These are phyloP conservation scores for Apiospora arundinis DNA, from an alignment of 2,329 filamentous ascomycete species.

Conservation along the genomic window DNA sequence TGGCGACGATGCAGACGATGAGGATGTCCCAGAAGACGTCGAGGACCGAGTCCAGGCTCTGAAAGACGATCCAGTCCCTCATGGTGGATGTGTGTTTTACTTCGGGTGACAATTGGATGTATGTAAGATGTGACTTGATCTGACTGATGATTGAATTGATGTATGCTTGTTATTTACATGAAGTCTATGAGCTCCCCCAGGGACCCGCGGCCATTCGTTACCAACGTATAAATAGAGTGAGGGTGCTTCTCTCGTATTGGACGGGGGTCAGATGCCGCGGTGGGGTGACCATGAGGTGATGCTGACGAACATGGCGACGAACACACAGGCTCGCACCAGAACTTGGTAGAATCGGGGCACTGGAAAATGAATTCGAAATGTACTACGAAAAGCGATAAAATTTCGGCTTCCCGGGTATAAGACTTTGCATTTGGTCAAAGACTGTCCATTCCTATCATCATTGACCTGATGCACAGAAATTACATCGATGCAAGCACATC, in stretches of 20 bases:
- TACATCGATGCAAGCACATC: neutral
- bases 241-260: neutral
- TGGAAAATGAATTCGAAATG: neutral
- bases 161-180: neutral
- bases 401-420: no score
- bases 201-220: neutral
- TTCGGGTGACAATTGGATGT: neutral
- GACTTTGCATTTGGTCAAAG: no score
- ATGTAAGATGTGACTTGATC: neutral
- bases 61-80: neutral
- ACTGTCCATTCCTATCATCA: no score
- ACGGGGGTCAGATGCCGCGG: neutral
- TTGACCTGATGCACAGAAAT: no score
- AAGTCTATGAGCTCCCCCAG: neutral
- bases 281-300: conserved; percentile 14
- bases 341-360: neutral
- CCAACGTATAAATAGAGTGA: neutral
- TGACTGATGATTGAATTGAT: neutral
- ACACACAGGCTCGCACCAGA: neutral
- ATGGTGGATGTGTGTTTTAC: neutral
- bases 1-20: conserved; percentile 5
- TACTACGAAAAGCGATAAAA: no score
- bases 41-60: neutral
- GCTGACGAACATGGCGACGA: conserved; percentile 9
- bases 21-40: conserved; percentile 15